Evolutionary conservation across 495 filamentous ascomycete genomes (phyloP).

Genomic region (Aspergillus leporis): DNA sequence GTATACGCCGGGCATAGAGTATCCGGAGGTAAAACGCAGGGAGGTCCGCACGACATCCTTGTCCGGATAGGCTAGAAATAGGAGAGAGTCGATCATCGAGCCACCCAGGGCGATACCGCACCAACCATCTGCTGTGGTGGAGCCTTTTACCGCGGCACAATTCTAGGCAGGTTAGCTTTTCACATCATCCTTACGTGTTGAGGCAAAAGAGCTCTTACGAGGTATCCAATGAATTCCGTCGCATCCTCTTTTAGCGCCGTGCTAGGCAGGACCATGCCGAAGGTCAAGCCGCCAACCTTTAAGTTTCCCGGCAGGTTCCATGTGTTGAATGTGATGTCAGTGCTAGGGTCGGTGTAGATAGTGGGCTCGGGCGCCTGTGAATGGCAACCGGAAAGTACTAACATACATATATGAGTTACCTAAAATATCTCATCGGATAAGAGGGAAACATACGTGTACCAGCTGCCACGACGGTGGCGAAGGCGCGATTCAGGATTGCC

Average conservation of each 20-base stretch:
- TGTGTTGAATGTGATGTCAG: conserved; percentile 9
- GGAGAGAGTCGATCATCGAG: conserved; percentile 57
- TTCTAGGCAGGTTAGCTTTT: conserved; percentile 1
- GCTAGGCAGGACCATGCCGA: conserved; percentile 56
- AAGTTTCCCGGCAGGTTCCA: background rate
- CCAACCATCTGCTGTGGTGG: conserved; percentile 45
- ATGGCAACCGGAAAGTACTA: background rate
- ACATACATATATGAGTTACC: background rate
- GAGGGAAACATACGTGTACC: background rate
- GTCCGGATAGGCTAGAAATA: conserved; percentile 59
- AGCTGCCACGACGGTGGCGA: background rate
- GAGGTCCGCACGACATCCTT: conserved; percentile 52
- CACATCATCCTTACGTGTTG: too few relatives aligned
- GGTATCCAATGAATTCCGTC: conserved; percentile 58
- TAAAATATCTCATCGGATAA: background rate
- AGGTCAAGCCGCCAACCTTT: conserved; percentile 44
- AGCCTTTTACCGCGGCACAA: conserved; percentile 22
- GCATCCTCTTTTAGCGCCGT: conserved; percentile 51
- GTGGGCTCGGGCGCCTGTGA: background rate
- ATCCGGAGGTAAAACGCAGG: conserved; percentile 55
- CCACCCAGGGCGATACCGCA: conserved; percentile 58
- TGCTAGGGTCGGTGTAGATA: conserved; percentile 4
- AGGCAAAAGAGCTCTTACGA: conserved; percentile 22
- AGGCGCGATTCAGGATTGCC: background rate
- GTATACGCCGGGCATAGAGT: conserved; percentile 57